Evolutionary conservation across 106 monocot species (phyloP).

Genomic region (Dactylorhiza incarnata): DNA sequence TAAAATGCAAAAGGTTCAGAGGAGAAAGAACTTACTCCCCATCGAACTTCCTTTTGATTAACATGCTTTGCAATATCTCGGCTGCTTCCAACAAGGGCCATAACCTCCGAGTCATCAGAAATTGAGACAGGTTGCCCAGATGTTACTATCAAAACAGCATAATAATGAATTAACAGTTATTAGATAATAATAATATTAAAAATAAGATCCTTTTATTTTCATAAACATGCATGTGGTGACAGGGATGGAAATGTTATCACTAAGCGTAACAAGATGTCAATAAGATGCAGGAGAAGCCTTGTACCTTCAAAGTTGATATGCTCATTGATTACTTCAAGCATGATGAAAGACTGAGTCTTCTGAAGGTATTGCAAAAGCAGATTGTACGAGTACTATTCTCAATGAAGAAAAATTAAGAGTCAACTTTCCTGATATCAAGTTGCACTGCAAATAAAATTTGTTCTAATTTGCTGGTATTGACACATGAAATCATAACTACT

Average conservation of each 20-base stretch:
- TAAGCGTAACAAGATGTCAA: not conserved
- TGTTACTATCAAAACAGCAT: conserved; percentile 46
- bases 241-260: no score
- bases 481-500: not conserved
- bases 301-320: conserved; percentile 94
- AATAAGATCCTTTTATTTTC: no score
- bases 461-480: not conserved
- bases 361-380: conserved; percentile 87
- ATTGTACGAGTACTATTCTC: conserved; percentile 74
- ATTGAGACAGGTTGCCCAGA: conserved; percentile 75
- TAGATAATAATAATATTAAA: not conserved
- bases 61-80: conserved; percentile 75
- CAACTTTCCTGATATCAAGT: not conserved
- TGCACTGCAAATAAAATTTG: not conserved
- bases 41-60: conserved; percentile 92
- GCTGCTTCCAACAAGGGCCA: conserved; percentile 53
- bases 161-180: conserved; percentile 7
- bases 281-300: not conserved
- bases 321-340: conserved; percentile 97
- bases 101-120: conserved; percentile 73
- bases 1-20: not conserved
- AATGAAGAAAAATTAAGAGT: conserved; percentile 10
- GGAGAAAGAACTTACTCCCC: conserved; percentile 65
- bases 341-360: conserved; percentile 66
- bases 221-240: no score